phyloP scores from a whole-genome alignment of 306 rosid species.

The Trifolium subterraneum region DNA sequence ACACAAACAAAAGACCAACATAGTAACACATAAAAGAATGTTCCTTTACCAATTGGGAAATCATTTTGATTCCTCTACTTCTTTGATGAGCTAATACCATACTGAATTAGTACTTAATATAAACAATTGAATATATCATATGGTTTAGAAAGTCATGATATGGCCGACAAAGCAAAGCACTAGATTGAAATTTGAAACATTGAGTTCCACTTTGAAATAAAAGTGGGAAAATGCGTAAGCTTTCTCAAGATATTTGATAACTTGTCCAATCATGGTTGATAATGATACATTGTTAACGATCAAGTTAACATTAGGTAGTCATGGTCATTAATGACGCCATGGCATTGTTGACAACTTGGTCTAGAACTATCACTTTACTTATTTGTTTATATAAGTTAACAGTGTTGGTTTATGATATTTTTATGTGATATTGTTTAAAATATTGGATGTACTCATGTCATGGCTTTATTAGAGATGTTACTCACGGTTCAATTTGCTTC shows the following conservation, averaged over 20 bases:
- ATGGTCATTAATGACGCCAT: constrained; percentile 20
- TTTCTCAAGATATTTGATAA: constrained; percentile 24
- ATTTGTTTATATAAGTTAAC: not conserved
- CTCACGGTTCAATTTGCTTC: constrained; percentile 18
- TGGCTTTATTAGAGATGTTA: not conserved
- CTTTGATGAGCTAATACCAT: not conserved
- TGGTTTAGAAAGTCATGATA: constrained; percentile 1
- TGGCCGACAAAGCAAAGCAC: constrained; percentile 59
- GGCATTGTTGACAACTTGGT: constrained; percentile 16
- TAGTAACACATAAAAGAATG: constrained; percentile 30
- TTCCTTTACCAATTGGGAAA: constrained; percentile 43
- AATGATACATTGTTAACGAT: constrained; percentile 9
- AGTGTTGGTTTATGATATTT: not conserved
- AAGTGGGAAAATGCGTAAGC: constrained; percentile 42
- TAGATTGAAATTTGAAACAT: constrained; percentile 39
- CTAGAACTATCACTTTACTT: not conserved
- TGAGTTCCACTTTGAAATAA: constrained; percentile 42
- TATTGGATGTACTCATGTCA: not conserved
- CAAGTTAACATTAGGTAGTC: constrained; percentile 17
- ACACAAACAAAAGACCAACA: constrained; percentile 23
- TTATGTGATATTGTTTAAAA: not conserved
- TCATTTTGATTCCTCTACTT: constrained; percentile 42
- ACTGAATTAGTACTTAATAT: constrained; percentile 3
- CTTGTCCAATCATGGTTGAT: constrained; percentile 20
- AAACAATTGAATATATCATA: not conserved